Conservation (phyloP, 805 yeast genomes). For the Jamesozyma piceae region DNA sequence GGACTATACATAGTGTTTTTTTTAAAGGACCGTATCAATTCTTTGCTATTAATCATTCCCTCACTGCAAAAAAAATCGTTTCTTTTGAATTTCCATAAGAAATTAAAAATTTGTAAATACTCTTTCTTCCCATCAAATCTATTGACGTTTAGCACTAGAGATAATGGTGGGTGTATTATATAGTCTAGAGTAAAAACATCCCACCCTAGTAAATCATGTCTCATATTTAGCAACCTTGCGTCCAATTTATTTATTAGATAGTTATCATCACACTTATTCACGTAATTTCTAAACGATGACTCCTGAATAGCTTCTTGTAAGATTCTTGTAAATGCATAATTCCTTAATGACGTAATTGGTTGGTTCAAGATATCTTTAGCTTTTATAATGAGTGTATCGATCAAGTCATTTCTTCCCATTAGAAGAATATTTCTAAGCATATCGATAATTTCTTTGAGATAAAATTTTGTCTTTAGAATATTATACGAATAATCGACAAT, state of each 20-base stretch:
- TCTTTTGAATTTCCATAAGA: constrained; percentile 70
- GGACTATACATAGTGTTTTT: constrained; percentile 14
- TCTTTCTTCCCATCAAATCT: constrained; percentile 39
- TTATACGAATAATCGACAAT: constrained; percentile 43
- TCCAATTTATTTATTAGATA: constrained; percentile 52
- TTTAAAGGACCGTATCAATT: constrained; percentile 26
- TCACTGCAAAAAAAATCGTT: constrained; percentile 42
- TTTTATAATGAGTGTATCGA: constrained; percentile 50
- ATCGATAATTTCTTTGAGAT: constrained; percentile 44
- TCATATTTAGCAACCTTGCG: constrained; percentile 69
- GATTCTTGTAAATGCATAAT: constrained; percentile 56
- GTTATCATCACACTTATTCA: constrained; percentile 29
- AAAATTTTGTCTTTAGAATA: constrained; percentile 41
- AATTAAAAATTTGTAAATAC: constrained; percentile 75
- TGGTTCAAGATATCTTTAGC: constrained; percentile 46
- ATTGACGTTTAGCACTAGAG: constrained; percentile 45
- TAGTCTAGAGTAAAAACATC: constrained; percentile 87
- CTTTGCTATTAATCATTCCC: constrained; percentile 38
- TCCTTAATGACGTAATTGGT: constrained; percentile 54
- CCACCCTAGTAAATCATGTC: constrained; percentile 77
- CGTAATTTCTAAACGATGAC: constrained; percentile 39
- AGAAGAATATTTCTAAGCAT: constrained; percentile 59
- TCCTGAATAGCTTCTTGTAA: constrained; percentile 53
- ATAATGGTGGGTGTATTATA: constrained; percentile 42
- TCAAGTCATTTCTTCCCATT: constrained; percentile 73